Evolutionary conservation across 2,329 filamentous ascomycete genomes (phyloP).

Genomic region (Mycosphaerella arachidis): DNA sequence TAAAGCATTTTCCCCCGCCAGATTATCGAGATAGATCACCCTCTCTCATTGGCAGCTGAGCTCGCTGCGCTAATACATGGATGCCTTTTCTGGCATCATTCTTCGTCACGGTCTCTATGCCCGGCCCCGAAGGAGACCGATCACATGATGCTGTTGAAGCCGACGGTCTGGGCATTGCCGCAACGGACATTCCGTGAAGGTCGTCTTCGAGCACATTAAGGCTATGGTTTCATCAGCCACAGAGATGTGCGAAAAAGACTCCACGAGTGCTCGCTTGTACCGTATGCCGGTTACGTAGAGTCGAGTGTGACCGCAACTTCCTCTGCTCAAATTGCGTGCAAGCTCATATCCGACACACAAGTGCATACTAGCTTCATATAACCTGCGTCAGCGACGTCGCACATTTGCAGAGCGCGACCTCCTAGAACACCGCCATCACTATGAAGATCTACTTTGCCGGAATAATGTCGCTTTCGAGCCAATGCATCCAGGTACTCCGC

Average conservation of each 20-base stretch:
- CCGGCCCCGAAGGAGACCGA: neutral
- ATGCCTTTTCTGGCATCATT: neutral
- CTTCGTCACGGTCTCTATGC: neutral
- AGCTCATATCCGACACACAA: neutral
- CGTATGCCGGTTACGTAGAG: constrained; percentile 70
- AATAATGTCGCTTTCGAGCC: constrained; percentile 66
- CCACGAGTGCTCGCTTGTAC: constrained; percentile 56
- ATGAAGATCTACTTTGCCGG: constrained; percentile 62
- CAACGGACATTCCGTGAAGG: neutral
- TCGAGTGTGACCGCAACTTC: constrained; percentile 64
- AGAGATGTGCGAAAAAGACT: constrained; percentile 9
- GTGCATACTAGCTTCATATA: constrained; percentile 5
- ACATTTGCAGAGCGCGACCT: constrained; percentile 60
- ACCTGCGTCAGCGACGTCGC: constrained; percentile 61
- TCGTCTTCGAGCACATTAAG: neutral
- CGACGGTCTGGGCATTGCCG: neutral
- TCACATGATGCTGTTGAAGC: neutral
- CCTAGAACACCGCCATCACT: constrained; percentile 63
- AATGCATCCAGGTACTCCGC: constrained; percentile 41
- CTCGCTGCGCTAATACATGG: neutral
- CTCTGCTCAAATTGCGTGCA: constrained; percentile 63
- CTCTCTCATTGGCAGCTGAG: neutral
- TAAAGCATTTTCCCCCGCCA: too few species aligned
- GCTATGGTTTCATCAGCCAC: too few species aligned
- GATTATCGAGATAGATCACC: too few species aligned